phyloP scores from a whole-genome alignment of 192 early-diverging fungal species.

The Podila verticillata region DNA sequence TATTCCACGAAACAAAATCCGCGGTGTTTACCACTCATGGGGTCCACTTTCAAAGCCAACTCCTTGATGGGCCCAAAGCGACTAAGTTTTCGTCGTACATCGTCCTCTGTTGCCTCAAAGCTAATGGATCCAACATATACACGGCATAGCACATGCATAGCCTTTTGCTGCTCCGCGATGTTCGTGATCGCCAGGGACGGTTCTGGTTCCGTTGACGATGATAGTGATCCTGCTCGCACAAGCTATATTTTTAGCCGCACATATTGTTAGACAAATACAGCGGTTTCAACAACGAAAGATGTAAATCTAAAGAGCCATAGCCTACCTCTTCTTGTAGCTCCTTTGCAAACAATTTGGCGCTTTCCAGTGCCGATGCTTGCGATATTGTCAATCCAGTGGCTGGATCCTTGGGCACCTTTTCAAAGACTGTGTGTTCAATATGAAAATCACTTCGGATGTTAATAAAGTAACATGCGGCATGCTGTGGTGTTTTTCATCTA shows the following conservation, averaged over 20 bases:
- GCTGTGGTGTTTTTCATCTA: no score
- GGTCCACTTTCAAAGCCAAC: constrained; percentile 84
- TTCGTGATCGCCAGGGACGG: constrained; percentile 37
- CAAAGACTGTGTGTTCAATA: neutral
- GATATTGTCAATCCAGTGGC: constrained; percentile 19
- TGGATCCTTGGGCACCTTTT: constrained; percentile 21
- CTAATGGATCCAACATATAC: constrained; percentile 89
- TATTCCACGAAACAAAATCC: constrained; percentile 93
- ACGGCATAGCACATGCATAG: constrained; percentile 40
- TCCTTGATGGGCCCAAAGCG: constrained; percentile 83
- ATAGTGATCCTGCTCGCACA: constrained; percentile 18
- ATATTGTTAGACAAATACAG: neutral
- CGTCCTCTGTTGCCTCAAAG: constrained; percentile 84
- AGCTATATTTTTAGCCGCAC: constrained; percentile 14
- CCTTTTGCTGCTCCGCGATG: constrained; percentile 36
- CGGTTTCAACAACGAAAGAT: neutral
- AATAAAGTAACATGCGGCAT: no score
- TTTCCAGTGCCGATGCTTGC: constrained; percentile 21
- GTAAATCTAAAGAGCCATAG: neutral
- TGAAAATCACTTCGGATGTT: no score
- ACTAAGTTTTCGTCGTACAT: constrained; percentile 79
- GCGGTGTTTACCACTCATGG: constrained; percentile 80
- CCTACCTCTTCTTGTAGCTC: constrained; percentile 43
- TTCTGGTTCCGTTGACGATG: constrained; percentile 37
- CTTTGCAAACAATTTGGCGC: constrained; percentile 32